Conservation (phyloP, 768 basidiomycete species). For the Suillus placidus region DNA sequence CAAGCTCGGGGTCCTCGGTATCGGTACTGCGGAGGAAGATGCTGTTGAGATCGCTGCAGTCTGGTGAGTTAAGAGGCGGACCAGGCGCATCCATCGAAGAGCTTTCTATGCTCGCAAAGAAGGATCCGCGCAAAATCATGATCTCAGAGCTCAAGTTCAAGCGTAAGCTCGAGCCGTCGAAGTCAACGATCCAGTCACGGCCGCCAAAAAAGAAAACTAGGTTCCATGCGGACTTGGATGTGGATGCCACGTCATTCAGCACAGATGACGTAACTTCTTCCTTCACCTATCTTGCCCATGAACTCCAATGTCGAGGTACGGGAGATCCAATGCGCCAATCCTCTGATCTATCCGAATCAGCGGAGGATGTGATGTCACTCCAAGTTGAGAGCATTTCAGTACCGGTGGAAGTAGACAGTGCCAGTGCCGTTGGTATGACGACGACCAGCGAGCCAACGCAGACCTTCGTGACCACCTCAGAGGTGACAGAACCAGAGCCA, state of each 20-base stretch:
- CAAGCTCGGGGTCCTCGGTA: neutral
- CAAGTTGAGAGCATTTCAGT: neutral
- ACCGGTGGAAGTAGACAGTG: neutral
- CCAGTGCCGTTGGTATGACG: neutral
- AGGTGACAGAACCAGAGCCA: neutral
- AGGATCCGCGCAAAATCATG: neutral
- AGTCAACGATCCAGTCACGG: neutral
- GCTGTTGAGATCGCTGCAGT: neutral
- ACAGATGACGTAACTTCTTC: neutral
- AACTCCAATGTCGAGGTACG: neutral
- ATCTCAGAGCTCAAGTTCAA: neutral
- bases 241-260: neutral
- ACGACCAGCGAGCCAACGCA: conserved; percentile 1
- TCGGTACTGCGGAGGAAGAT: neutral
- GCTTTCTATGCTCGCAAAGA: neutral
- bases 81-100: neutral
- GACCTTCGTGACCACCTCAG: neutral
- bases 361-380: neutral
- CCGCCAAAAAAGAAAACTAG: neutral
- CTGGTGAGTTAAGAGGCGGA: neutral
- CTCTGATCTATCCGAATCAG: neutral
- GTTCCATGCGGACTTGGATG: neutral
- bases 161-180: neutral
- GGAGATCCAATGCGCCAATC: neutral
- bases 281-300: neutral